Base-by-base conservation (phyloP, 805 yeast species). In the Teunomyces aglyptinius region DNA sequence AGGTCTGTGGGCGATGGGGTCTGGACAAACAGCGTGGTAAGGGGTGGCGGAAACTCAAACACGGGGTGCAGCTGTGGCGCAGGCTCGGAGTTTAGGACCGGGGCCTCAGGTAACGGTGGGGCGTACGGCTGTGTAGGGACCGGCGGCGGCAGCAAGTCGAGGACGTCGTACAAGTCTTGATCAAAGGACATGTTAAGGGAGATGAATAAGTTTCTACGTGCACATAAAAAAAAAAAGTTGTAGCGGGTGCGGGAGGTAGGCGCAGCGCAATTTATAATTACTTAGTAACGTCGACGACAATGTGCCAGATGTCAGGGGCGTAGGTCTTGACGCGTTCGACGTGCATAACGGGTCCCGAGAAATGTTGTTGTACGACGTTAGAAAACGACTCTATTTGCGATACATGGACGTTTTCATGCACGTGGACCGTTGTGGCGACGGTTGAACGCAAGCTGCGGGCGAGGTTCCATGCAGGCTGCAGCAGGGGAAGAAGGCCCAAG, bases 301-400 rank as follows among this genome's bases (percentile, higher is more conserved):
- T 68, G 54, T 89, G 96, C 84, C 87, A 84, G 1, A 89, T 82
- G 41, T 85, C 92, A 0, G 96, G 96, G 0, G 96, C 95, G 72
- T 83, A 89, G 0, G 92, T 86, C 65, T 89, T 89, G 46, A 89
- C 86, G 53, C 70, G 77, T 51, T 86, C 89, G 7, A 83, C 49
- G 49, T 80, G 82, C 1, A 55, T 7, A 8, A 63, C 64, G 5
- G 36, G 11, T 13, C 41, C 44, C 3, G 43, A 42, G 22, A 46
- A 47, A n/a, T 20, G n/a, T 11, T 16, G 31, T 2, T 38, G 36
- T 2, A 68, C 60, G 3, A 52, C 49, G 1, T 45, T 38, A 12
- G 48, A 39, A 58, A 79, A 68, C 1, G 44, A 27, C 0, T 61
- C 67, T 4, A 86, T 58, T 0, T 73, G 75, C 2, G 55, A 55